A percentile compares a stretch with the other conserved stretches of the same genome.
Conservation (phyloP, 164 flowering plant species). For the Piper longum region DNA sequence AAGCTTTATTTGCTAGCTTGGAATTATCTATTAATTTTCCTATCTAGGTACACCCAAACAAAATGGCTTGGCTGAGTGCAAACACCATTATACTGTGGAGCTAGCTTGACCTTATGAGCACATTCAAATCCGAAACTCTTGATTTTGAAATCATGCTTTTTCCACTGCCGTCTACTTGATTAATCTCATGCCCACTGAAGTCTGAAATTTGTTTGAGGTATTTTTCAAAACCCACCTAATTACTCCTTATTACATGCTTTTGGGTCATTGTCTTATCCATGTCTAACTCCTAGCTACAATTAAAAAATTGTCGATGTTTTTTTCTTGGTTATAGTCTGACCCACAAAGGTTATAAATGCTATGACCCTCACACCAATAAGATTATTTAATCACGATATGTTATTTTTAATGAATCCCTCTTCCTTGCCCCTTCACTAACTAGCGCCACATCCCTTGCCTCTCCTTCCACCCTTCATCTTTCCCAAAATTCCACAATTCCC, state of each 20-base stretch:
- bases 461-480: not conserved
- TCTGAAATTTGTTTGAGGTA: not conserved
- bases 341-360: not conserved
- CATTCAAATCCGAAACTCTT: too few species aligned
- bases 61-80: not conserved
- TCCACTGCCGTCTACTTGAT: not conserved
- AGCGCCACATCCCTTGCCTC: not conserved
- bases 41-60: not conserved
- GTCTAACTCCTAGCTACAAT: not conserved
- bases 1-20: not conserved
- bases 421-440: not conserved
- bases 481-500: not conserved
- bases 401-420: not conserved
- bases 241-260: not conserved
- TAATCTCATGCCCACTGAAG: not conserved
- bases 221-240: not conserved
- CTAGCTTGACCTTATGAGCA: not conserved
- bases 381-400: not conserved
- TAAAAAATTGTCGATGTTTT: not conserved
- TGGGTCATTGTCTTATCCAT: not conserved
- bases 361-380: too few species aligned
- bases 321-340: not conserved
- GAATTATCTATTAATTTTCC: not conserved
- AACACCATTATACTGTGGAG: not conserved
- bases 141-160: not conserved